A percentile compares a stretch with the other conserved stretches of the same genome.
Evolutionary conservation across 192 early-diverging fungal genomes (phyloP).

Genomic region (Coemansia asiatica): DNA sequence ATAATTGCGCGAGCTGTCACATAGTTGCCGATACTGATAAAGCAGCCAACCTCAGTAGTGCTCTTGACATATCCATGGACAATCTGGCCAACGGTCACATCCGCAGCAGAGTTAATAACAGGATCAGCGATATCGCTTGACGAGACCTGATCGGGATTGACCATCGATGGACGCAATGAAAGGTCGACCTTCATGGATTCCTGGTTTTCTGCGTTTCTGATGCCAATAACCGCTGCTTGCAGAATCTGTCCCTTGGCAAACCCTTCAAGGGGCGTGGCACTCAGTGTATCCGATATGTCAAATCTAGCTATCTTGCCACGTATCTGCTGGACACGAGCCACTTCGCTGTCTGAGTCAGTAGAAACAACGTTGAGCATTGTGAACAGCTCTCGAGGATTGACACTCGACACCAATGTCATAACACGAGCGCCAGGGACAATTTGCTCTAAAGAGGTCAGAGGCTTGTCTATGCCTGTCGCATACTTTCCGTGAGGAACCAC

Average conservation of each 20-base stretch:
- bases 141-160: slow-evolving; percentile 38
- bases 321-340: slow-evolving; percentile 24
- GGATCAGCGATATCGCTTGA: slow-evolving; percentile 43
- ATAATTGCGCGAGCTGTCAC: slow-evolving; percentile 80
- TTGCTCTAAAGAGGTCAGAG: slow-evolving; percentile 42
- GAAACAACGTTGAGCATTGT: slow-evolving; percentile 54
- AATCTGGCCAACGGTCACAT: slow-evolving; percentile 63
- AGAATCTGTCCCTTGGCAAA: slow-evolving; percentile 31
- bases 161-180: slow-evolving; percentile 62
- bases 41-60: slow-evolving; percentile 69
- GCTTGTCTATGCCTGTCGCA: slow-evolving; percentile 50
- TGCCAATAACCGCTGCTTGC: slow-evolving; percentile 21
- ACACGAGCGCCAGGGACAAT: slow-evolving; percentile 60
- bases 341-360: slow-evolving; percentile 1
- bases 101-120: slow-evolving; percentile 56
- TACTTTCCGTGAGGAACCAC: slow-evolving; percentile 55
- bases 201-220: slow-evolving; percentile 16
- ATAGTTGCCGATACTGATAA: slow-evolving; percentile 67
- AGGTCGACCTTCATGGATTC: slow-evolving; percentile 61
- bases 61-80: slow-evolving; percentile 74
- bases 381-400: slow-evolving; percentile 57
- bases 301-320: slow-evolving; percentile 64
- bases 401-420: slow-evolving; percentile 57
- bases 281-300: slow-evolving; percentile 58
- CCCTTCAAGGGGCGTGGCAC: slow-evolving; percentile 27